Base-by-base conservation (phyloP, 495 filamentous ascomycete genomes). In the Chaetomium cochliodes region DNA sequence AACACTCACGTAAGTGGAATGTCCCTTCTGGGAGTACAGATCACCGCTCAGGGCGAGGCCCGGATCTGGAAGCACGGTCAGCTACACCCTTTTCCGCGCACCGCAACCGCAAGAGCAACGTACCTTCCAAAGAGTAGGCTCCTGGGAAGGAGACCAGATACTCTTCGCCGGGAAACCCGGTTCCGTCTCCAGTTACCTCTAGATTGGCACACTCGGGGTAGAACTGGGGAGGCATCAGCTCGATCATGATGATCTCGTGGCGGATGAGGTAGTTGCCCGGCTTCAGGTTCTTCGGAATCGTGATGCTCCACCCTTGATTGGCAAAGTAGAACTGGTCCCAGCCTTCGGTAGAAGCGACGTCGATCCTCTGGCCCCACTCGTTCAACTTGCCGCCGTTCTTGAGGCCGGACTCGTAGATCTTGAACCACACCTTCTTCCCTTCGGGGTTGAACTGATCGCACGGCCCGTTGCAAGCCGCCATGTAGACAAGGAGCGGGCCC, bases 121-220 rank as follows among this genome's bases (percentile, higher is more conserved):
- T 51, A 61, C 58, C 58, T 22, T 49, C 30, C 12, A 33, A 2
- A 13, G 42, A 49, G 41, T 61, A 61, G 13, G 44, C 58, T 0
- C 58, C 58, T 0, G 58, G 58, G 41, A 61, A 61, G 3, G 42
- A 20, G 1, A 61, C 58, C 26, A 61, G 30, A 20, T 51, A 50
- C 58, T 61, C 46, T 16, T 61, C 58, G 5, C 41, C 46, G 11
- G 58, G 46, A 51, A 61, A 3, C 44, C 16, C 39, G 11, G 37
- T 47, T 25, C 58, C 58, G 20, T 61, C 58, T 2, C 58, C 58
- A 15, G 16, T 39, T 6, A 61, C 46, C 5, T 23, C 28, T 3
- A 81, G 56, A 56, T 81, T 74, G 5, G 78, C 79, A 63, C 77
- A 81, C 62, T 79, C 71, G 55, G 76, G 71, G 59, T 77, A 79